A percentile compares a stretch with the other conserved stretches of the same genome.
phyloP scores from a whole-genome alignment of 208 protist genomes.

The Leishmania braziliensis region DNA sequence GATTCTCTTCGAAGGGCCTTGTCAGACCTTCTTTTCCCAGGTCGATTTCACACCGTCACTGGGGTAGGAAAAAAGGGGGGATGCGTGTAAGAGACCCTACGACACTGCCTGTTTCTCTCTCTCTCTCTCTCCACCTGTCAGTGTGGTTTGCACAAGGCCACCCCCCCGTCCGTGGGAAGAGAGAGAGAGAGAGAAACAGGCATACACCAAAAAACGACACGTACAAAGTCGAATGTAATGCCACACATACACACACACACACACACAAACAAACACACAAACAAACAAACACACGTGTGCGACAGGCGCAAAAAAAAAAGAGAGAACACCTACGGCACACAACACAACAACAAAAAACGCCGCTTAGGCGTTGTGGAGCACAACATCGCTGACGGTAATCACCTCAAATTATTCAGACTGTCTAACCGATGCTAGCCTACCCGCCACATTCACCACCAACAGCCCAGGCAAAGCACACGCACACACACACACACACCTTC shows the following conservation, averaged over 20 bases:
- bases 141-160: too few relatives aligned
- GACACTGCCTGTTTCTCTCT: too few relatives aligned
- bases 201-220: not conserved
- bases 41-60: too few relatives aligned
- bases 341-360: not conserved
- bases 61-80: not conserved
- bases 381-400: not conserved
- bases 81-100: too few relatives aligned
- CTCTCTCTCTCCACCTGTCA: too few relatives aligned
- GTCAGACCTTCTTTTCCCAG: too few relatives aligned
- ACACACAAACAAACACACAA: not conserved
- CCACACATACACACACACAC: not conserved
- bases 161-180: too few relatives aligned
- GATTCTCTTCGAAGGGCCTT: too few relatives aligned
- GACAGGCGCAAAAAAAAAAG: not conserved
- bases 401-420: not conserved
- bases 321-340: too few relatives aligned
- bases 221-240: not conserved
- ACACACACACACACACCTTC: not conserved
- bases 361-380: not conserved
- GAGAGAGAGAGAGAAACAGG: too few relatives aligned
- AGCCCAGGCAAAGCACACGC: not conserved
- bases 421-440: not conserved
- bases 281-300: not conserved
- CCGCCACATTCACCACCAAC: not conserved